Conservation (phyloP, 371 early-diverging fungal genomes). For the Conidiobolus incongruus region DNA sequence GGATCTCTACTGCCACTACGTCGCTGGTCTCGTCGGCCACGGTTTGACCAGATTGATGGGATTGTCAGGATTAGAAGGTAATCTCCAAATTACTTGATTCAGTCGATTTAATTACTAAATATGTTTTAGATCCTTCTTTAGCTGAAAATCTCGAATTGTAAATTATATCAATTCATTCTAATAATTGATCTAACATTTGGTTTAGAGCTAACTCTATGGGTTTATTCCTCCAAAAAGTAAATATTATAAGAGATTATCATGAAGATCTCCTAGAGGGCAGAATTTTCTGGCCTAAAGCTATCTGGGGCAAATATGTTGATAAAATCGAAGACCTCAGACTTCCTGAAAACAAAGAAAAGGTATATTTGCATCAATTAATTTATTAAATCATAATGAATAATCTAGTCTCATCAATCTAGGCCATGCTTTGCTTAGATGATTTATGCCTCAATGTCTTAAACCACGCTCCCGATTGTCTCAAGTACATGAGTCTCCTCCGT, state of each 20-base stretch:
- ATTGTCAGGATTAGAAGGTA: slow-evolving; percentile 62
- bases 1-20: slow-evolving; percentile 91
- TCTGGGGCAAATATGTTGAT: slow-evolving; percentile 55
- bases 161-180: neutral
- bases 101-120: neutral
- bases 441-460: slow-evolving; percentile 69
- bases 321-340: slow-evolving; percentile 27
- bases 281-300: slow-evolving; percentile 82
- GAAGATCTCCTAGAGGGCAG: slow-evolving; percentile 77
- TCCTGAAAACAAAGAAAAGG: slow-evolving; percentile 30
- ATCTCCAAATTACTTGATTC: neutral
- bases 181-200: neutral
- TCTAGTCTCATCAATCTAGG: slow-evolving; percentile 12
- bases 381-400: neutral
- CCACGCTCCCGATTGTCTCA: slow-evolving; percentile 67
- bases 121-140: neutral
- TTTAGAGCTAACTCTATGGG: slow-evolving; percentile 75
- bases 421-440: slow-evolving; percentile 52
- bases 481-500: slow-evolving; percentile 49
- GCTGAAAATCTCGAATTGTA: slow-evolving; percentile 5
- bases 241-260: slow-evolving; percentile 81
- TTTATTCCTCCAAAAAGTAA: slow-evolving; percentile 85
- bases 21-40: slow-evolving; percentile 88
- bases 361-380: slow-evolving; percentile 6
- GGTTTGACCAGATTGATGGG: slow-evolving; percentile 80